phyloP scores from a whole-genome alignment of 1,139 yeast genomes.

The Nakaseomyces bracarensis region DNA sequence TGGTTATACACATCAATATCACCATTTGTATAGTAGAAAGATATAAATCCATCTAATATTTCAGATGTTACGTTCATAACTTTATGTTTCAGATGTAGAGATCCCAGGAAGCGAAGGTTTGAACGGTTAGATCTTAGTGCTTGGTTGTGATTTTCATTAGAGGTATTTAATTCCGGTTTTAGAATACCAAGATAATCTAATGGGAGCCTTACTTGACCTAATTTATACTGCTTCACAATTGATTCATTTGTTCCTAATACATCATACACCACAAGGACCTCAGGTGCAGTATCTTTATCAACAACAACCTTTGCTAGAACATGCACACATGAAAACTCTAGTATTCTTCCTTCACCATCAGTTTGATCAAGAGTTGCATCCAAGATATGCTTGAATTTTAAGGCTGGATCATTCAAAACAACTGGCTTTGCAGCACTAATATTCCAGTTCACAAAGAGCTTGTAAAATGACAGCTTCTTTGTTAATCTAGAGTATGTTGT shows the following conservation, averaged over 20 bases:
- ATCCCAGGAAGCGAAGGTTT: constrained; percentile 15
- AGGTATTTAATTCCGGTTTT: constrained; percentile 14
- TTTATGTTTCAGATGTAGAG: constrained; percentile 18
- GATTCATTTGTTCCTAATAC: constrained; percentile 23
- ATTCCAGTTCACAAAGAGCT: constrained; percentile 30
- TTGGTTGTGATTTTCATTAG: constrained; percentile 7
- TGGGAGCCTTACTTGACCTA: constrained; percentile 16
- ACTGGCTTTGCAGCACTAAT: constrained; percentile 20
- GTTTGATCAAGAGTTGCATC: constrained; percentile 21
- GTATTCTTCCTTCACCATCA: constrained; percentile 21
- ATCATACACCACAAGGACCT: constrained; percentile 24
- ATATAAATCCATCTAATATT: constrained; percentile 23
- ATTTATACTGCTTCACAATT: constrained; percentile 22
- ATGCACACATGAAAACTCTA: constrained; percentile 22
- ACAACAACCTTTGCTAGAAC: constrained; percentile 26
- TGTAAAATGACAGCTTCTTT: constrained; percentile 25
- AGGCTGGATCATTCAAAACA: constrained; percentile 27
- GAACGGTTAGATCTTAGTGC: constrained; percentile 19
- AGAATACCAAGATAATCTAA: constrained; percentile 18
- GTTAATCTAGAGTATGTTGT: constrained; percentile 26
- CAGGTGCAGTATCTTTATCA: constrained; percentile 27
- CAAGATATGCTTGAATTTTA: constrained; percentile 24
- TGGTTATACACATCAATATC: constrained; percentile 23
- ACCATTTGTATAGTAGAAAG: constrained; percentile 27
- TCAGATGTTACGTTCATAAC: constrained; percentile 24